Conservation (phyloP, 106 monocot species). For the Platanthera zijinensis region DNA sequence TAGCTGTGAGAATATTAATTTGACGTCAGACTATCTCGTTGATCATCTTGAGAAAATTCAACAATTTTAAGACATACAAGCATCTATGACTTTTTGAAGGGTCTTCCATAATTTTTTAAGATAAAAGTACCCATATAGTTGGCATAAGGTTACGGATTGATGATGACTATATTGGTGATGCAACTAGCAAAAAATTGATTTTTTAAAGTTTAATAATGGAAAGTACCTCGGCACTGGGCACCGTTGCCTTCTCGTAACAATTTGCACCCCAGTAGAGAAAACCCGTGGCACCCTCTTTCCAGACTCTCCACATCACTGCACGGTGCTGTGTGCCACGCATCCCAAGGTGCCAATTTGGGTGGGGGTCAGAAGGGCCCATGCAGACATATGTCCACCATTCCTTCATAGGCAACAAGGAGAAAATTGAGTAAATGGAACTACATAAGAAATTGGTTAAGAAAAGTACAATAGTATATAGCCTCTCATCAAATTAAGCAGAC, state of each 20-base stretch:
- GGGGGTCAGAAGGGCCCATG: conserved; percentile 95
- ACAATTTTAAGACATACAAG: too few species aligned
- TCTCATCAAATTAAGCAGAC: neutral
- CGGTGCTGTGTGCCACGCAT: conserved; percentile 99
- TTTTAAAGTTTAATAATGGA: neutral
- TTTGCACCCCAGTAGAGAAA: conserved; percentile 99
- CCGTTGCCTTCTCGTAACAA: conserved; percentile 84
- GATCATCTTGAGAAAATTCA: too few species aligned
- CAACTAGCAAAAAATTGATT: too few species aligned
- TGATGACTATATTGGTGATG: too few species aligned
- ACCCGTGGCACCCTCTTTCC: conserved; percentile 97
- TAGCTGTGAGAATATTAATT: too few species aligned
- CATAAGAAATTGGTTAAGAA: neutral
- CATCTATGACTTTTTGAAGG: too few species aligned
- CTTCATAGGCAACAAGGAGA: conserved; percentile 24
- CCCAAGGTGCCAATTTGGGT: conserved; percentile 96
- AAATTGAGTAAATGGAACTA: neutral
- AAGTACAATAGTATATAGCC: neutral
- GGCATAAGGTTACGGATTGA: too few species aligned
- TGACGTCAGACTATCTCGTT: too few species aligned
- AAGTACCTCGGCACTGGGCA: conserved; percentile 84
- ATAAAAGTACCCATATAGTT: too few species aligned
- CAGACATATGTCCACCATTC: conserved; percentile 99
- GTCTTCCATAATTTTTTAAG: too few species aligned
- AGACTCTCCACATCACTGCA: conserved; percentile 98